A percentile compares a stretch with the other conserved stretches of the same genome.
phyloP scores from a whole-genome alignment of 371 early-diverging fungal genomes.

The Rhizopus sp. region DNA sequence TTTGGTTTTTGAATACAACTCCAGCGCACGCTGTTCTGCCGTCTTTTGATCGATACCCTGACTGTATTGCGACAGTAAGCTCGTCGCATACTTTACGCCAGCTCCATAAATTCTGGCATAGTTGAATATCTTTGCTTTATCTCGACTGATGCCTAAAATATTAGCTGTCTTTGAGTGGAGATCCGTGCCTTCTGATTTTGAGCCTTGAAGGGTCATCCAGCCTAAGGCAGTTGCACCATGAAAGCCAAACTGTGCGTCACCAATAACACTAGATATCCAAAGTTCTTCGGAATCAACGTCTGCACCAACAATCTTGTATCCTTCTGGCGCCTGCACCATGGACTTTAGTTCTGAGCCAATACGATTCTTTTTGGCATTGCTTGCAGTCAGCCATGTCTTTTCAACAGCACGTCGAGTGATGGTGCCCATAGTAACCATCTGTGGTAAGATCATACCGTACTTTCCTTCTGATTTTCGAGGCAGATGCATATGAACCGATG shows the following conservation, averaged over 20 bases:
- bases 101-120: slow-evolving; percentile 97
- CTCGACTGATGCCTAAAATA: slow-evolving; percentile 87
- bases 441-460: slow-evolving; percentile 90
- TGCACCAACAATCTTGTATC: slow-evolving; percentile 90
- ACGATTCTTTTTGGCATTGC: slow-evolving; percentile 88
- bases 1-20: slow-evolving; percentile 85
- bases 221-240: slow-evolving; percentile 96
- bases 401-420: slow-evolving; percentile 96
- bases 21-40: slow-evolving; percentile 66
- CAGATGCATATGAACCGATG: slow-evolving; percentile 44
- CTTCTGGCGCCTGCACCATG: slow-evolving; percentile 81
- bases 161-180: slow-evolving; percentile 91
- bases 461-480: slow-evolving; percentile 38
- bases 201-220: slow-evolving; percentile 97
- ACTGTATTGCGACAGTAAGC: slow-evolving; percentile 80
- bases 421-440: slow-evolving; percentile 93
- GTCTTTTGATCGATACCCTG: slow-evolving; percentile 68
- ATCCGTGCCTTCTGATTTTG: slow-evolving; percentile 89
- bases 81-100: slow-evolving; percentile 82
- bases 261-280: slow-evolving; percentile 95
- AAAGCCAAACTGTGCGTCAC: slow-evolving; percentile 92
- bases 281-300: slow-evolving; percentile 98
- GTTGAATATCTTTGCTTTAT: slow-evolving; percentile 95
- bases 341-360: slow-evolving; percentile 96
- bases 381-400: slow-evolving; percentile 94